These are phyloP conservation scores for Pleurotus tuber-regium DNA, from an alignment of 768 basidiomycete species.

Conservation along the genomic window DNA sequence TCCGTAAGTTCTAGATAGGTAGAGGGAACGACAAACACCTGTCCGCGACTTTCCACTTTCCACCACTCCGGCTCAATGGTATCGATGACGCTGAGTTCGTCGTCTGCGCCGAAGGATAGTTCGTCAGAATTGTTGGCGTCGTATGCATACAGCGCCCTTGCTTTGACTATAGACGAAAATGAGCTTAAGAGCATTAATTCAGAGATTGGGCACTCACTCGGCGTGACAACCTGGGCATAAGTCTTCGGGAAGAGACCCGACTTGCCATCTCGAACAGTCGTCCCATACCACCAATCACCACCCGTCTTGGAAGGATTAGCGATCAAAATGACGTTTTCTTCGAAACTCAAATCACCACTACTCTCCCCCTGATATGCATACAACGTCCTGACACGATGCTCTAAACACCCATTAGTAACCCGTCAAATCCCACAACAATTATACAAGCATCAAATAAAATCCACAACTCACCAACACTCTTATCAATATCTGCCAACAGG, in stretches of 20 bases:
- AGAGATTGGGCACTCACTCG: constrained; percentile 45
- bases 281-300: constrained; percentile 95
- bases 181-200: constrained; percentile 6
- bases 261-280: constrained; percentile 56
- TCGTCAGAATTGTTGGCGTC: constrained; percentile 71
- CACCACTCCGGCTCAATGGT: constrained; percentile 88
- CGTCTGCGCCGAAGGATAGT: constrained; percentile 82
- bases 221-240: constrained; percentile 73
- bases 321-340: constrained; percentile 69
- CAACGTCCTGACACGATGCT: constrained; percentile 72
- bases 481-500: constrained; percentile 72
- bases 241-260: constrained; percentile 89
- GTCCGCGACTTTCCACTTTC: constrained; percentile 87
- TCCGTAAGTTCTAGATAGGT: constrained; percentile 82
- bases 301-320: constrained; percentile 85
- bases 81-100: constrained; percentile 77
- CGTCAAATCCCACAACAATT: too few relatives aligned
- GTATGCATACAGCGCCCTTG: constrained; percentile 82
- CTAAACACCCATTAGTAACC: constrained; percentile 49
- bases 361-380: constrained; percentile 87
- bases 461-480: constrained; percentile 49
- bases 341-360: constrained; percentile 89
- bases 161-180: constrained; percentile 44
- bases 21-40: constrained; percentile 89
- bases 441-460: too few relatives aligned